Percentiles rank a stretch among this genome's conserved stretches.
These are phyloP conservation scores for Buxus sempervirens DNA, from an alignment of 164 flowering plant genomes.

Conservation along the genomic window DNA sequence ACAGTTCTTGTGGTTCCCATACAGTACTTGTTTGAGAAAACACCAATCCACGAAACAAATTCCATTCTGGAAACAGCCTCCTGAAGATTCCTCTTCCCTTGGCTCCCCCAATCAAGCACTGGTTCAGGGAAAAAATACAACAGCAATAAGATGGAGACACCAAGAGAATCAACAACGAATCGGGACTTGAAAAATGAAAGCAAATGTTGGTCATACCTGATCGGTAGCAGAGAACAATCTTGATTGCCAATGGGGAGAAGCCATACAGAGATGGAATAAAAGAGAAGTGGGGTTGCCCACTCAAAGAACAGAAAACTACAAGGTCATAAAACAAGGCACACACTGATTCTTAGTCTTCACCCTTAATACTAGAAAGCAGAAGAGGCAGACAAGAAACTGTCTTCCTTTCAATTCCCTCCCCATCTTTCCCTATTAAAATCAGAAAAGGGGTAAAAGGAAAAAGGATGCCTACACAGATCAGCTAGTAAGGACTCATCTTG, in stretches of 20 bases:
- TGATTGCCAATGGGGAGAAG: not conserved
- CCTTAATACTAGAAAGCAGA: not conserved
- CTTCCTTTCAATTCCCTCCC: not conserved
- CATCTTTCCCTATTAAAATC: not conserved
- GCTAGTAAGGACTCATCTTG: not conserved
- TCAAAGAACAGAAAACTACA: not conserved
- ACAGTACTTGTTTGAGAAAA: not conserved
- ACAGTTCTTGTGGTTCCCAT: not conserved
- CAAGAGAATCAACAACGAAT: not conserved
- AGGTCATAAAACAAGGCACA: not conserved
- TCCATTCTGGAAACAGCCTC: not conserved
- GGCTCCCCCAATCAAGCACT: not conserved
- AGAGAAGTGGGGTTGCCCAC: not conserved
- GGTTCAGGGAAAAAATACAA: not conserved
- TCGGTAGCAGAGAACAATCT: not conserved
- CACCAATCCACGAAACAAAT: not conserved
- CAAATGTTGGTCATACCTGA: not conserved
- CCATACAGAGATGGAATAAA: not conserved
- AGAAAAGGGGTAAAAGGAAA: not conserved
- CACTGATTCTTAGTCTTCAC: not conserved
- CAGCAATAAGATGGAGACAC: not conserved
- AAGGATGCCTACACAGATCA: not conserved
- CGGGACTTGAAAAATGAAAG: no score
- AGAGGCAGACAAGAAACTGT: not conserved
- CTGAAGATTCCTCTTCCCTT: not conserved